These are phyloP conservation scores for Tuber borchii DNA, from an alignment of 495 filamentous ascomycete genomes.

Conservation along the genomic window DNA sequence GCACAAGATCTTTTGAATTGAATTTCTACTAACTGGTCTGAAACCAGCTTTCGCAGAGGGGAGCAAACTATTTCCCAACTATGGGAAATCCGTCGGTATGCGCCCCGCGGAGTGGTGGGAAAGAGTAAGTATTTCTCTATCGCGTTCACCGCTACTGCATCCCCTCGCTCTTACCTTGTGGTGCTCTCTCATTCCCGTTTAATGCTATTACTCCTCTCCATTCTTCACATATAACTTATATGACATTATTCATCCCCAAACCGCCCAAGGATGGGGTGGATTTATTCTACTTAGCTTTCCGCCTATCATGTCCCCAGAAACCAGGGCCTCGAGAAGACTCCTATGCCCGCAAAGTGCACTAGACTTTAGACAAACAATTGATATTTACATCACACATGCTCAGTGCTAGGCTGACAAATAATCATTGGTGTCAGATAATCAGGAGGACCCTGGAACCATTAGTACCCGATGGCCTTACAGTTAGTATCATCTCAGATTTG, in stretches of 20 bases:
- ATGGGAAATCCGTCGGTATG: conserved; percentile 57
- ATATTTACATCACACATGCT: not conserved
- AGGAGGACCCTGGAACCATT: conserved; percentile 44
- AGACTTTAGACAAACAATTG: not conserved
- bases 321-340: not conserved
- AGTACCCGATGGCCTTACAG: conserved; percentile 44
- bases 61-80: conserved; percentile 55
- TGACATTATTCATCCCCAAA: not conserved
- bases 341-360: not conserved
- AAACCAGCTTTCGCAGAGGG: conserved; percentile 50
- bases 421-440: conserved; percentile 41
- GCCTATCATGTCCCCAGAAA: not conserved
- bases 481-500: conserved; percentile 51
- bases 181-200: not conserved
- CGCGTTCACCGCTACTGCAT: not conserved
- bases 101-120: conserved; percentile 63
- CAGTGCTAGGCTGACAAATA: not conserved
- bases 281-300: not conserved
- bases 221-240: not conserved
- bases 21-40: not conserved
- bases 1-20: not conserved
- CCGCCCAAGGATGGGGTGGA: not conserved
- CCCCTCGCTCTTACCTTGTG: not conserved
- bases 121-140: conserved; percentile 47
- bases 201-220: not conserved